These are phyloP conservation scores for Paecilomyces sp. DNA, from an alignment of 2,329 filamentous ascomycete genomes.

Conservation along the genomic window DNA sequence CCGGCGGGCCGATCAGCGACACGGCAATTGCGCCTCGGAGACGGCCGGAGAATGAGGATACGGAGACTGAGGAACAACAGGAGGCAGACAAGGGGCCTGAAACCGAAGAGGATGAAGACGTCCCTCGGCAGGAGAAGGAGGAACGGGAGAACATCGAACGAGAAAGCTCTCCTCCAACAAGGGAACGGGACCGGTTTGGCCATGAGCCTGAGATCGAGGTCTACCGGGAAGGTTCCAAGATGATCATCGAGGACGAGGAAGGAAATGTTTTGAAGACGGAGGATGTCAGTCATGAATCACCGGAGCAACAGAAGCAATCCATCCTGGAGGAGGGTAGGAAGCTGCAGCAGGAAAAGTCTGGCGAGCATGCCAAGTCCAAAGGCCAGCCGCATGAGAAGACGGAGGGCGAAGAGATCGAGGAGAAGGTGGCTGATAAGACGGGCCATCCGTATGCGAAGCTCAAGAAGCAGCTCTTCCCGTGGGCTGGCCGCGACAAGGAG, in stretches of 20 bases:
- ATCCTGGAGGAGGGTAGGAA: constrained; percentile 44
- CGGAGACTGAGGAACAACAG: constrained; percentile 12
- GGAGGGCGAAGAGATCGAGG: constrained; percentile 35
- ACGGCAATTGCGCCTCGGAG: constrained; percentile 74
- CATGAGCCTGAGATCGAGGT: constrained; percentile 51
- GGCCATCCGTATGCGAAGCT: constrained; percentile 30
- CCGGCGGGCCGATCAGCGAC: constrained; percentile 80
- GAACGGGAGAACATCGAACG: constrained; percentile 21
- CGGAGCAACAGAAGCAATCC: constrained; percentile 55
- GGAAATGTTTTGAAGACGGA: constrained; percentile 75
- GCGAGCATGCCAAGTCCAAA: constrained; percentile 41
- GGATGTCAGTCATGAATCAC: constrained; percentile 38
- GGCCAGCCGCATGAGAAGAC: constrained; percentile 36
- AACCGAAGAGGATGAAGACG: constrained; percentile 7
- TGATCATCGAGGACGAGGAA: constrained; percentile 77
- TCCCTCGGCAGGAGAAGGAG: constrained; percentile 12
- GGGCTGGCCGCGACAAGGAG: constrained; percentile 25
- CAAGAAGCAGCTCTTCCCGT: constrained; percentile 41
- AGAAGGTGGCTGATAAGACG: constrained; percentile 28
- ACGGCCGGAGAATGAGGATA: constrained; percentile 25
- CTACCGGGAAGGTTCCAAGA: constrained; percentile 71
- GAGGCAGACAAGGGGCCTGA: constrained; percentile 8
- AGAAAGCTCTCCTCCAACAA: constrained; percentile 33
- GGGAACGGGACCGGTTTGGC: constrained; percentile 24
- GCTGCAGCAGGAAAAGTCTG: constrained; percentile 47